Conservation (phyloP, 1,284 basidiomycete genomes). For the Boletus semigastroideus region DNA sequence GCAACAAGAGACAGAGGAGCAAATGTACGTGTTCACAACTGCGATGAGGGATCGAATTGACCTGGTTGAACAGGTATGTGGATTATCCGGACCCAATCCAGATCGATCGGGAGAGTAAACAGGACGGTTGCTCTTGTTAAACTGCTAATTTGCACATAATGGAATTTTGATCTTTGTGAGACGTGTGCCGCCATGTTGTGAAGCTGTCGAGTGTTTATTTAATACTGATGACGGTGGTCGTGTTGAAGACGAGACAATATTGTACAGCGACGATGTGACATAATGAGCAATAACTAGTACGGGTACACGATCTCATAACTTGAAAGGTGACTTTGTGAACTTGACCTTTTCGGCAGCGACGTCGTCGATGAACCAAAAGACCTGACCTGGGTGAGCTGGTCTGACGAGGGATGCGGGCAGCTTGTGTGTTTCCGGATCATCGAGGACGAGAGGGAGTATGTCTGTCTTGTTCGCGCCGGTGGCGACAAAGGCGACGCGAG, state of each 20-base stretch:
- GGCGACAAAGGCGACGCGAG: slow-evolving; percentile 85
- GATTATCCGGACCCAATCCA: slow-evolving; percentile 99
- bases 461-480: slow-evolving; percentile 85
- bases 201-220: slow-evolving; percentile 36
- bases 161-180: slow-evolving; percentile 30
- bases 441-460: slow-evolving; percentile 72
- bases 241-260: slow-evolving; percentile 8
- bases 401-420: slow-evolving; percentile 85
- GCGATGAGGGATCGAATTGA: slow-evolving; percentile 14
- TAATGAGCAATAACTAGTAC: slow-evolving; percentile 20
- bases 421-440: slow-evolving; percentile 70
- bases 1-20: slow-evolving; percentile 95
- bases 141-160: slow-evolving; percentile 58
- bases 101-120: slow-evolving; percentile 90
- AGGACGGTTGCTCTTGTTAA: slow-evolving; percentile 76
- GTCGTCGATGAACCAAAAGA: slow-evolving; percentile 92
- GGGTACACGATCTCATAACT: slow-evolving; percentile 42
- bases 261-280: slow-evolving; percentile 17
- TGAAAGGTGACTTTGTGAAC: slow-evolving; percentile 55
- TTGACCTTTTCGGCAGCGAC: slow-evolving; percentile 68
- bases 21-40: slow-evolving; percentile 63
- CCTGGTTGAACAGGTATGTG: slow-evolving; percentile 66
- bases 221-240: slow-evolving; percentile 27
- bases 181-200: slow-evolving; percentile 27
- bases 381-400: slow-evolving; percentile 77